Conservation (phyloP, 176 grass and related monocot species). For the Coix lacrymajobi region DNA sequence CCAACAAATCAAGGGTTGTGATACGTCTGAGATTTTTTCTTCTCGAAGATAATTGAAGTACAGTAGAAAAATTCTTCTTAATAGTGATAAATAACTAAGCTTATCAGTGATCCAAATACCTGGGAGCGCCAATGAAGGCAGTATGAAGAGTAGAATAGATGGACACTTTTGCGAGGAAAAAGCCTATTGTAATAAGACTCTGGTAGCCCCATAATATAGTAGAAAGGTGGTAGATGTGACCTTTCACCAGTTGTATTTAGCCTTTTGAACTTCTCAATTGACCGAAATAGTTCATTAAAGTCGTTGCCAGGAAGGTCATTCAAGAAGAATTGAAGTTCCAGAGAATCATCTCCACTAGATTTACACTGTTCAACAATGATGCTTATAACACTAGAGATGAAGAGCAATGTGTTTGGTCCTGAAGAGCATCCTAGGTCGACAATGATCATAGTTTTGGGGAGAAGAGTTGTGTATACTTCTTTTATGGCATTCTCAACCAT, state of each 20-base stretch:
- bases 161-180: conserved; percentile 31
- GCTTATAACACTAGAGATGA: neutral
- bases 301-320: neutral
- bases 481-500: neutral
- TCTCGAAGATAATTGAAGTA: no score
- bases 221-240: neutral
- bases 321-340: neutral
- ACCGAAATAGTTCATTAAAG: neutral
- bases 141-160: conserved; percentile 36
- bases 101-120: neutral
- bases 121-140: conserved; percentile 35
- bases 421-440: neutral
- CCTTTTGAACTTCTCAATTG: neutral
- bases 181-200: conserved; percentile 42
- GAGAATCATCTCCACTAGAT: neutral
- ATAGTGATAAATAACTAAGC: neutral
- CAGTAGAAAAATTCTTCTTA: no score
- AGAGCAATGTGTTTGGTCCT: neutral
- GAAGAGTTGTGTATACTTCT: neutral
- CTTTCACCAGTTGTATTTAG: neutral
- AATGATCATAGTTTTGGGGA: neutral
- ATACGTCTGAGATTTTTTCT: no score
- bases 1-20: no score
- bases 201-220: conserved; percentile 24
- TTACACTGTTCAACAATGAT: neutral